Percentiles rank a stretch among this genome's conserved stretches.
These are phyloP conservation scores for Hypoxylon sp. DNA, from an alignment of 2,329 filamentous ascomycete genomes.

Conservation along the genomic window DNA sequence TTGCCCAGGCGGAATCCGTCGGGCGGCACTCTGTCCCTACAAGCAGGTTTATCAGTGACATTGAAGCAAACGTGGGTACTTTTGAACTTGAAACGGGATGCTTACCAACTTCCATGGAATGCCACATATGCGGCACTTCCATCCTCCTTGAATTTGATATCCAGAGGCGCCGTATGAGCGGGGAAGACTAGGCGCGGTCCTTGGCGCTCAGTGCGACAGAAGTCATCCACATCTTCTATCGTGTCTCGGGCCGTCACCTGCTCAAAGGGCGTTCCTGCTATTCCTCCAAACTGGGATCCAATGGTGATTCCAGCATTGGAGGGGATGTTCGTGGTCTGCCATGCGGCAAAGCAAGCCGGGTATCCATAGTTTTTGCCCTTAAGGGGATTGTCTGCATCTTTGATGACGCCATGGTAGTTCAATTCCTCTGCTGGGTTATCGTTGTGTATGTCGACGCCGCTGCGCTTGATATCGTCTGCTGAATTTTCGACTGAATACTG, in stretches of 20 bases:
- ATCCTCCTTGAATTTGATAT: constrained; percentile 75
- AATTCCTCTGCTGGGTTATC: constrained; percentile 82
- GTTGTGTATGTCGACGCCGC: constrained; percentile 72
- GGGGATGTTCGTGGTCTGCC: constrained; percentile 67
- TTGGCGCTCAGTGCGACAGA: constrained; percentile 51
- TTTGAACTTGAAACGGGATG: not conserved
- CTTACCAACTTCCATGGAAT: constrained; percentile 77
- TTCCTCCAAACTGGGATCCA: constrained; percentile 66
- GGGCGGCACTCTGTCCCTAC: constrained; percentile 41
- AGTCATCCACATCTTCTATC: constrained; percentile 60
- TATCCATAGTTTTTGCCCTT: constrained; percentile 75
- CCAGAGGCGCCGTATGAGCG: constrained; percentile 79
- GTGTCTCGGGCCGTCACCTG: constrained; percentile 58
- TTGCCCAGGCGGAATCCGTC: constrained; percentile 44
- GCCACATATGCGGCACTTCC: constrained; percentile 74
- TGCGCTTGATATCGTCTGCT: constrained; percentile 73
- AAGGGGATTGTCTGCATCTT: constrained; percentile 57
- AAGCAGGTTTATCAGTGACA: not conserved
- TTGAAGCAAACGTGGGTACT: not conserved
- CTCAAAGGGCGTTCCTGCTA: constrained; percentile 48
- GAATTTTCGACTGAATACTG: constrained; percentile 77
- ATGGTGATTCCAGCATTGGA: constrained; percentile 58
- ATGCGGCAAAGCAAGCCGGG: constrained; percentile 77
- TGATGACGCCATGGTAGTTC: constrained; percentile 77
- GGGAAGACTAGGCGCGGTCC: constrained; percentile 69